Percentiles rank a stretch among this genome's conserved stretches.
phyloP scores from a whole-genome alignment of 768 basidiomycete genomes.

The Ephemerocybe angulata region DNA sequence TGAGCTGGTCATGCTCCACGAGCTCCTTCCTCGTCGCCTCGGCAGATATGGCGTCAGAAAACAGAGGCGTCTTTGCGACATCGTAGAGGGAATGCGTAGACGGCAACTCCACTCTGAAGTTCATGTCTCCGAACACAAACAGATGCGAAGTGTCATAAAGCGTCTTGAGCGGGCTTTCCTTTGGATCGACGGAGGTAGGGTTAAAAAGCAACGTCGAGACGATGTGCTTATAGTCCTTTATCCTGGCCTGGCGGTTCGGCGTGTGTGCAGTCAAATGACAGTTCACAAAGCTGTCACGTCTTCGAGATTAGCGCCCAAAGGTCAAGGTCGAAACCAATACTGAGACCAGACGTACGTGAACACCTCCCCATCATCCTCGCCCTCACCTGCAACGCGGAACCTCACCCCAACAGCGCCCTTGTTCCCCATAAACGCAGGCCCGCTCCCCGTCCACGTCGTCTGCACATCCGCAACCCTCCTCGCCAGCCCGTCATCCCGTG shows the following conservation, averaged over 20 bases:
- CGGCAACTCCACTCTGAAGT: constrained; percentile 79
- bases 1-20: constrained; percentile 72
- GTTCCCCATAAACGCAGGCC: constrained; percentile 82
- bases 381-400: constrained; percentile 57
- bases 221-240: constrained; percentile 80
- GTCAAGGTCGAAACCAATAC: not conserved
- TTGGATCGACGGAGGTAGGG: constrained; percentile 38
- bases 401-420: constrained; percentile 92
- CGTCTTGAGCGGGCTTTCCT: constrained; percentile 38
- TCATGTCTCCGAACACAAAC: constrained; percentile 92
- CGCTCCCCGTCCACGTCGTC: constrained; percentile 72
- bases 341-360: constrained; percentile 65
- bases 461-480: constrained; percentile 61
- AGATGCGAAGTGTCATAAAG: constrained; percentile 86
- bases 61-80: constrained; percentile 27
- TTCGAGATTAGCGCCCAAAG: not conserved
- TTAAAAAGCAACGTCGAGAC: constrained; percentile 78
- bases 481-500: constrained; percentile 62
- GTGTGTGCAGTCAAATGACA: constrained; percentile 89
- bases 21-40: constrained; percentile 54
- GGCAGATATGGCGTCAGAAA: constrained; percentile 42
- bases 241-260: constrained; percentile 56
- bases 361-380: constrained; percentile 67
- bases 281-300: constrained; percentile 70
- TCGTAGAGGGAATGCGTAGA: constrained; percentile 44